A percentile compares a stretch with the other conserved stretches of the same genome.
Evolutionary conservation across 2,329 filamentous ascomycete species (phyloP).

Genomic region (Pleoardoris graminearum): DNA sequence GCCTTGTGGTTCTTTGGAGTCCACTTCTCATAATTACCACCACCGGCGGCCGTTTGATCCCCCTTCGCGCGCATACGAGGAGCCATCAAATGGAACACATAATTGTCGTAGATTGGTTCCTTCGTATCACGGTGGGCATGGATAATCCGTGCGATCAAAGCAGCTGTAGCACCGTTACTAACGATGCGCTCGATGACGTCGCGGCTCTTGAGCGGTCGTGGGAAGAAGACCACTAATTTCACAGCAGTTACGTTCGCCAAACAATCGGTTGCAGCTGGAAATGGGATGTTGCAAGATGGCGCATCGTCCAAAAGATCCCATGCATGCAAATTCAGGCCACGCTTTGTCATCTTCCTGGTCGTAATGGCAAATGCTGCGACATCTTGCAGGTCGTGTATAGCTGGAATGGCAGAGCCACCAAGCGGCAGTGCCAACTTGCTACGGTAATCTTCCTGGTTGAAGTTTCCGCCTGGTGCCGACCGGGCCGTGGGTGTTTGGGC

Average conservation of each 20-base stretch:
- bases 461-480: too few species aligned
- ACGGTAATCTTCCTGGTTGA: too few species aligned
- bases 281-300: conserved; percentile 18
- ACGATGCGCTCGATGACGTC: conserved; percentile 29
- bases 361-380: too few species aligned
- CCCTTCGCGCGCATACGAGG: conserved; percentile 13
- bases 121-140: conserved; percentile 22
- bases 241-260: conserved; percentile 28
- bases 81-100: conserved; percentile 24
- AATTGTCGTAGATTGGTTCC: conserved; percentile 17
- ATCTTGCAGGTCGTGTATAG: too few species aligned
- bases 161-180: conserved; percentile 22
- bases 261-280: conserved; percentile 11
- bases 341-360: too few species aligned
- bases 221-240: conserved; percentile 31
- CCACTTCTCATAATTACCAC: conserved; percentile 20
- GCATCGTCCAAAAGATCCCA: conserved; percentile 14
- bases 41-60: background rate
- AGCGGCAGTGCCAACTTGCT: too few species aligned
- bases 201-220: conserved; percentile 25
- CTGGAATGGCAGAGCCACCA: too few species aligned
- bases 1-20: conserved; percentile 14
- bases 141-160: conserved; percentile 19
- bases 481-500: too few species aligned
- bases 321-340: too few species aligned